These are phyloP conservation scores for Pulveroboletus frians DNA, from an alignment of 768 basidiomycete species.

Conservation along the genomic window DNA sequence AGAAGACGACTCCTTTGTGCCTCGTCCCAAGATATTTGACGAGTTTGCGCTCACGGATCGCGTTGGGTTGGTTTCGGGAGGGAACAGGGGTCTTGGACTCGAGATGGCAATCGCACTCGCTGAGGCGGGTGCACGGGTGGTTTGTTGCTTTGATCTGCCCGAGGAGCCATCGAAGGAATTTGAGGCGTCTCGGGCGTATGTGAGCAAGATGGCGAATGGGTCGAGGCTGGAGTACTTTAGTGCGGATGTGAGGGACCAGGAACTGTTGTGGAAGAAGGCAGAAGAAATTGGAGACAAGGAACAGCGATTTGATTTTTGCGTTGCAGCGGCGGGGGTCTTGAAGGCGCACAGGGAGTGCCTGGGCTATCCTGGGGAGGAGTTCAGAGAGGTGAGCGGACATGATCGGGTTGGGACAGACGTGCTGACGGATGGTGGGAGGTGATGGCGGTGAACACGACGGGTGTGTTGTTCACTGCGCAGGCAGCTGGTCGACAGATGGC, in stretches of 20 bases:
- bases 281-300: slow-evolving; percentile 62
- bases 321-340: slow-evolving; percentile 75
- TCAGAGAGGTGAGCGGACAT: slow-evolving; percentile 46
- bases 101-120: slow-evolving; percentile 74
- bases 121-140: slow-evolving; percentile 64
- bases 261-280: slow-evolving; percentile 49
- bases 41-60: slow-evolving; percentile 55
- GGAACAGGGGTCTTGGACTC: slow-evolving; percentile 69
- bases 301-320: slow-evolving; percentile 65
- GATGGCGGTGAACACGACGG: slow-evolving; percentile 59
- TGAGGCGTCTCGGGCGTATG: slow-evolving; percentile 48
- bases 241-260: slow-evolving; percentile 63
- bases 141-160: slow-evolving; percentile 69
- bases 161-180: slow-evolving; percentile 53
- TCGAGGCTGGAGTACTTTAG: slow-evolving; percentile 55
- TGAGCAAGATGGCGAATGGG: slow-evolving; percentile 39
- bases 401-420: too few relatives aligned
- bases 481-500: slow-evolving; percentile 57
- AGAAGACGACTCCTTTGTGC: slow-evolving; percentile 28
- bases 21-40: slow-evolving; percentile 50
- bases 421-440: slow-evolving; percentile 38
- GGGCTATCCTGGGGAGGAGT: slow-evolving; percentile 60
- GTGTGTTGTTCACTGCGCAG: slow-evolving; percentile 57
- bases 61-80: slow-evolving; percentile 60
- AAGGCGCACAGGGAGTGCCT: slow-evolving; percentile 56